phyloP scores from a whole-genome alignment of 345 rosid genomes.

The Cardiospermum halicacabum region DNA sequence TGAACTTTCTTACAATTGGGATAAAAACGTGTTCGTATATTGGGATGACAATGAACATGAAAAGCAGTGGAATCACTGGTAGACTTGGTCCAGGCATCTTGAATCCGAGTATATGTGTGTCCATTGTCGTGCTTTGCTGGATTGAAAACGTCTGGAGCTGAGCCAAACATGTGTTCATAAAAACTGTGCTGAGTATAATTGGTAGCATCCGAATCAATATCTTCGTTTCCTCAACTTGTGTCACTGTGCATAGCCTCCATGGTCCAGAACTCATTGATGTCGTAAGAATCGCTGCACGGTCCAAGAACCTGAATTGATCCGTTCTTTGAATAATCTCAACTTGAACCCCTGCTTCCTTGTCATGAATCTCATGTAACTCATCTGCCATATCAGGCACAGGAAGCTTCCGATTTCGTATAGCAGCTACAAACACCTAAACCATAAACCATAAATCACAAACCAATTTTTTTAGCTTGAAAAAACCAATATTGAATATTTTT shows the following conservation, averaged over 20 bases:
- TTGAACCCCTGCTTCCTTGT: constrained; percentile 29
- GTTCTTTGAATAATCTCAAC: constrained; percentile 42
- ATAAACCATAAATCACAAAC: too few species aligned
- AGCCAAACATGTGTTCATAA: constrained; percentile 68
- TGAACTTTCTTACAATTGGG: constrained; percentile 44
- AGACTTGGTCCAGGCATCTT: constrained; percentile 49
- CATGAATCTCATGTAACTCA: constrained; percentile 41
- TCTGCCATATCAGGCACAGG: constrained; percentile 37
- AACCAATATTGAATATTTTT: neutral
- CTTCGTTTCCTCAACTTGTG: constrained; percentile 64
- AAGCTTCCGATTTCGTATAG: constrained; percentile 35
- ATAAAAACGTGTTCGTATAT: constrained; percentile 49
- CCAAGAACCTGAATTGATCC: constrained; percentile 53
- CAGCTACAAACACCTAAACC: constrained; percentile 42
- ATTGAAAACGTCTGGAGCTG: constrained; percentile 58
- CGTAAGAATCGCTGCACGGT: constrained; percentile 42
- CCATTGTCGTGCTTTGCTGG: constrained; percentile 60
- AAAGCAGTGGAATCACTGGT: constrained; percentile 48
- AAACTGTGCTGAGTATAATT: constrained; percentile 48
- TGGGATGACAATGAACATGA: constrained; percentile 44
- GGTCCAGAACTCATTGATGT: constrained; percentile 22
- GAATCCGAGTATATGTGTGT: constrained; percentile 38
- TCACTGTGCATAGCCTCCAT: constrained; percentile 53
- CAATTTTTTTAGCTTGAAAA: neutral
- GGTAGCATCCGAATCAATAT: constrained; percentile 57